Conservation (phyloP, 495 filamentous ascomycete genomes). For the Hyaloscypha hepaticicola region DNA sequence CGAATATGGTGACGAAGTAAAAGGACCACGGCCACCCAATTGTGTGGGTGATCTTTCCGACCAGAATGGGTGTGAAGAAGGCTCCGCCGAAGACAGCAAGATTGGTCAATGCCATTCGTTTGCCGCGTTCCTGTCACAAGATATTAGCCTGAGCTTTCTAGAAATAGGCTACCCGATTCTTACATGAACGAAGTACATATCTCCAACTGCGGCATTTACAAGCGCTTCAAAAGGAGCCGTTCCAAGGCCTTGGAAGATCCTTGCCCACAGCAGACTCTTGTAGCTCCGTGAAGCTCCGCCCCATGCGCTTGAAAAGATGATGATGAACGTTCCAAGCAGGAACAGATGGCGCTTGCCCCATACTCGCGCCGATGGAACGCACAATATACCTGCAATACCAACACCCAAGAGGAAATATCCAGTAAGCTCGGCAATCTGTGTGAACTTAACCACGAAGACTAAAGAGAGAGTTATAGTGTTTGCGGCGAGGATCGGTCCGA, state of each 20-base stretch:
- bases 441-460: constrained; percentile 58
- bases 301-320: constrained; percentile 74
- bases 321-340: constrained; percentile 70
- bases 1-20: constrained; percentile 72
- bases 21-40: constrained; percentile 82
- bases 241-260: constrained; percentile 73
- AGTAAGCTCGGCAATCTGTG: constrained; percentile 74
- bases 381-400: constrained; percentile 74
- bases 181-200: constrained; percentile 77
- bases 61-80: constrained; percentile 86
- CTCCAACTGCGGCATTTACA: constrained; percentile 75
- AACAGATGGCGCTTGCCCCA: constrained; percentile 93
- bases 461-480: constrained; percentile 73
- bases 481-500: constrained; percentile 82
- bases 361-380: constrained; percentile 83
- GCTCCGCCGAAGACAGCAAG: constrained; percentile 87
- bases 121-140: constrained; percentile 64
- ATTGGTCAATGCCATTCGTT: constrained; percentile 87
- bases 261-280: constrained; percentile 68
- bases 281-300: constrained; percentile 68
- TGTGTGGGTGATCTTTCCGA: constrained; percentile 76
- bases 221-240: constrained; percentile 75
- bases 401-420: constrained; percentile 86
- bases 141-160: constrained; percentile 10
- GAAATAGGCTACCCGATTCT: constrained; percentile 28